A percentile compares a stretch with the other conserved stretches of the same genome.
These are phyloP conservation scores for Schizophyllum amplum DNA, from an alignment of 1,284 basidiomycete genomes.

Conservation along the genomic window DNA sequence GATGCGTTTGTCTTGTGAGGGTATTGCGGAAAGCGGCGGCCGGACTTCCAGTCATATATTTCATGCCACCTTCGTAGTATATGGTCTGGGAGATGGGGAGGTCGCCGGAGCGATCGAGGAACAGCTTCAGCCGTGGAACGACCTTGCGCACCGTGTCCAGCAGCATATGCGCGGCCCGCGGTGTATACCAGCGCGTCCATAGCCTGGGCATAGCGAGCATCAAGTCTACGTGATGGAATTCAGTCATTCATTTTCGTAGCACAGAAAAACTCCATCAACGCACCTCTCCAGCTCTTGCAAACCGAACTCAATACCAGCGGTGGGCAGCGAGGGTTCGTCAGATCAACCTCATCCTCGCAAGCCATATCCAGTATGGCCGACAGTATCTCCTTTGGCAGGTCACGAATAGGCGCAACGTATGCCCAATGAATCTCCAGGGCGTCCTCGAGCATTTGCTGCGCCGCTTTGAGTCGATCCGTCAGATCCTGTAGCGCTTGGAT, in stretches of 20 bases:
- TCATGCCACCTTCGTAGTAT: background rate
- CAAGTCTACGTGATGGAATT: background rate
- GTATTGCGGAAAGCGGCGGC: background rate
- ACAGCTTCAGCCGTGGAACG: background rate
- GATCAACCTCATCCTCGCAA: background rate
- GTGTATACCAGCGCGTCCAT: background rate
- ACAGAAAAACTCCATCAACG: background rate
- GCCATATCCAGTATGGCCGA: background rate
- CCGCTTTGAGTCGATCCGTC: no score
- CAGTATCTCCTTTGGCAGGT: background rate
- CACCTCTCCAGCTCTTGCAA: background rate
- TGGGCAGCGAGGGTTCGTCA: background rate
- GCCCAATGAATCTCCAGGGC: no score
- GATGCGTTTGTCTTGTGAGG: background rate
- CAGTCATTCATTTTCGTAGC: background rate
- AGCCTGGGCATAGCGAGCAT: background rate
- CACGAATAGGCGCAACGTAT: no score
- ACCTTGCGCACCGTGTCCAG: background rate
- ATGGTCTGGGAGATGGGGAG: background rate
- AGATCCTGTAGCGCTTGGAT: no score
- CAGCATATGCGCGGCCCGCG: background rate
- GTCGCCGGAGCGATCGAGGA: background rate
- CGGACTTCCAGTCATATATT: no score
- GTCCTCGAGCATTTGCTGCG: no score
- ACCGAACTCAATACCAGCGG: background rate